Percentiles rank a stretch among this genome's conserved stretches.
phyloP scores from a whole-genome alignment of 2,329 filamentous ascomycete genomes.

The Orbilia brochopaga region DNA sequence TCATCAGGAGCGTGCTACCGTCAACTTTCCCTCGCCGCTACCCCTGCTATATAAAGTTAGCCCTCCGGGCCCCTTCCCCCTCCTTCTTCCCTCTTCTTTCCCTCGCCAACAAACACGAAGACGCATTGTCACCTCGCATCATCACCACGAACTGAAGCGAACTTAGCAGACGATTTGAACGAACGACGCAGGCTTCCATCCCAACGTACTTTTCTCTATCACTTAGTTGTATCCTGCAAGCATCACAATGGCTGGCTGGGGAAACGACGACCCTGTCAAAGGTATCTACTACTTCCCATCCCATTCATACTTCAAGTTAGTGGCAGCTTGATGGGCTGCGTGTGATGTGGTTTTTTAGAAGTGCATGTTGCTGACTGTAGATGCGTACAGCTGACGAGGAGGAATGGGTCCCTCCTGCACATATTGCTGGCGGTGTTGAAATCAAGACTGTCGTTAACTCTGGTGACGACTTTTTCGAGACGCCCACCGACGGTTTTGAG shows the following conservation, averaged over 20 bases:
- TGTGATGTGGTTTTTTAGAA: not conserved
- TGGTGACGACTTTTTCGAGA: constrained; percentile 33
- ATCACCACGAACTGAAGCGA: not conserved
- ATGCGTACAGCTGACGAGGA: constrained; percentile 18
- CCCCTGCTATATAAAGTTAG: not conserved
- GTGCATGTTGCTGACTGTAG: not conserved
- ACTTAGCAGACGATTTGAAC: constrained; percentile 7
- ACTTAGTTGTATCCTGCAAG: not conserved
- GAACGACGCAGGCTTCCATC: constrained; percentile 1
- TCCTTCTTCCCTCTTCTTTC: constrained; percentile 1
- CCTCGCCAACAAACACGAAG: constrained; percentile 5
- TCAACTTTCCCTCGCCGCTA: not conserved
- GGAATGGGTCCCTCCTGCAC: constrained; percentile 16
- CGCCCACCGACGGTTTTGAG: constrained; percentile 29
- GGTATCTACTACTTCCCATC: not conserved
- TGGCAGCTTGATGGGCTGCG: not conserved
- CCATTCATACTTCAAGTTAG: not conserved
- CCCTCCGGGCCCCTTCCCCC: not conserved
- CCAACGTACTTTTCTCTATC: not conserved
- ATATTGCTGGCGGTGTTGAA: constrained; percentile 14
- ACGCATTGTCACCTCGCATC: constrained; percentile 4
- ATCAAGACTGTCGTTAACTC: constrained; percentile 16
- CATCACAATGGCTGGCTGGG: constrained; percentile 14
- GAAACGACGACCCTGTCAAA: constrained; percentile 13
- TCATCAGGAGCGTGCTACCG: too few relatives aligned